Evolutionary conservation across 1,284 basidiomycete species (phyloP).

Genomic region (Amylostereum areolatum): DNA sequence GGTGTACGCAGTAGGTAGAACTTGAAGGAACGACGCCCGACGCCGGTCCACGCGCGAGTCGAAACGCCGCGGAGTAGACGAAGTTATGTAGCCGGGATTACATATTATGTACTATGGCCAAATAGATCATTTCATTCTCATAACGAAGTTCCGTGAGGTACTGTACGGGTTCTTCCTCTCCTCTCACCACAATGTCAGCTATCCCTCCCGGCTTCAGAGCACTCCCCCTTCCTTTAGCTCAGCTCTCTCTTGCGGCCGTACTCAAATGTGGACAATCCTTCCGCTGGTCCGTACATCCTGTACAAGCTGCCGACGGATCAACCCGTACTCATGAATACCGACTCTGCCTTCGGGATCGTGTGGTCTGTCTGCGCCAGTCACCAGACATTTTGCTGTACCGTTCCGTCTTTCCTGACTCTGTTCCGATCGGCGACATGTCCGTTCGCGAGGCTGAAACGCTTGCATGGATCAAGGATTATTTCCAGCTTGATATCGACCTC

Average conservation of each 20-base stretch:
- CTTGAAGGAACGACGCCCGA: too few species aligned
- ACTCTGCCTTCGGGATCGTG: conserved; percentile 71
- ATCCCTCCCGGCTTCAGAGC: conserved; percentile 43
- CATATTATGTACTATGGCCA: too few species aligned
- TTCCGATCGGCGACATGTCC: conserved; percentile 24
- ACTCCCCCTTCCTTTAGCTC: conserved; percentile 53
- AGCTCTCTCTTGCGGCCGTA: conserved; percentile 67
- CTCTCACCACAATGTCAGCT: background rate
- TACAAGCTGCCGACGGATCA: conserved; percentile 17
- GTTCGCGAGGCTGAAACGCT: conserved; percentile 58
- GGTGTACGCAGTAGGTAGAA: too few species aligned
- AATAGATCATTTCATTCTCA: too few species aligned
- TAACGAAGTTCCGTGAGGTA: background rate
- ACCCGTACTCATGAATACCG: conserved; percentile 57
- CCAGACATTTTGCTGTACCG: conserved; percentile 66
- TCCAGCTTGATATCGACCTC: conserved; percentile 80
- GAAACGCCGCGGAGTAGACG: too few species aligned
- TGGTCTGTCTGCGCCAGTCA: conserved; percentile 79
- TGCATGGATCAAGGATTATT: conserved; percentile 82
- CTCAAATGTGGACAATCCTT: conserved; percentile 80
- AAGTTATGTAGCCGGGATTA: too few species aligned
- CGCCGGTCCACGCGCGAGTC: too few species aligned
- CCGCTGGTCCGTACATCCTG: conserved; percentile 59
- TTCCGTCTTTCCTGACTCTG: conserved; percentile 51
- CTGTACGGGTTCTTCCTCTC: background rate